Conservation (phyloP, 2,329 filamentous ascomycete genomes). For the Hypoxylon sp. region DNA sequence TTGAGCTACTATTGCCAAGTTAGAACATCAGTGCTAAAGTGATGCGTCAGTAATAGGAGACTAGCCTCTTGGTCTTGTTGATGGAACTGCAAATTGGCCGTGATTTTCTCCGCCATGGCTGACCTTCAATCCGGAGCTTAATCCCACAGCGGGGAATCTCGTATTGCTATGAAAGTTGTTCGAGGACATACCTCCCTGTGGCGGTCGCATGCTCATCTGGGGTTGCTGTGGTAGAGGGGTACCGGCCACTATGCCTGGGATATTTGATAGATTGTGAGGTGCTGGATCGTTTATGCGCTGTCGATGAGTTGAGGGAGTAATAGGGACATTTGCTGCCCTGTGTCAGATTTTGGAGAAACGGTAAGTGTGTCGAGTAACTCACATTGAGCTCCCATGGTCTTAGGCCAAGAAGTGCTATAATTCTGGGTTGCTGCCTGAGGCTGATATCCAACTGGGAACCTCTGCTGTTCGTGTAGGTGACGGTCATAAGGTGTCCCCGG, state of each 20-base stretch:
- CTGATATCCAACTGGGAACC: constrained; percentile 16
- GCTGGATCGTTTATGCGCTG: constrained; percentile 41
- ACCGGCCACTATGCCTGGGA: constrained; percentile 46
- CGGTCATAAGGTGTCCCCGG: constrained; percentile 23
- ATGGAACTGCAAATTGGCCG: constrained; percentile 24
- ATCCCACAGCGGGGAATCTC: constrained; percentile 37
- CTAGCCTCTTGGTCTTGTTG: constrained; percentile 41
- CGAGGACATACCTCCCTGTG: constrained; percentile 27
- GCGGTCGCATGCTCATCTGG: constrained; percentile 30
- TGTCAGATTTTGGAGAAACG: no score
- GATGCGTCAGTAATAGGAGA: background rate
- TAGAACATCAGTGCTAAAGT: constrained; percentile 2
- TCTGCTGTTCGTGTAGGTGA: constrained; percentile 26
- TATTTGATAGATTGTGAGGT: constrained; percentile 42
- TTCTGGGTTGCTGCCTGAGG: constrained; percentile 10
- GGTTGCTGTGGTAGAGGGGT: constrained; percentile 39
- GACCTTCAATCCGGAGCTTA: constrained; percentile 45
- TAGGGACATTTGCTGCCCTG: constrained; percentile 42
- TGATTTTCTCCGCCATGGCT: constrained; percentile 36
- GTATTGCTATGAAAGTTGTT: constrained; percentile 30
- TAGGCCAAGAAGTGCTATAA: constrained; percentile 25
- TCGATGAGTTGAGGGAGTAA: constrained; percentile 48
- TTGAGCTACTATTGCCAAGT: constrained; percentile 35
- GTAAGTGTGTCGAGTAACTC: no score
- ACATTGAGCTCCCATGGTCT: constrained; percentile 36